These are phyloP conservation scores for Fusarium camptoceras DNA, from an alignment of 2,329 filamentous ascomycete genomes.

Conservation along the genomic window DNA sequence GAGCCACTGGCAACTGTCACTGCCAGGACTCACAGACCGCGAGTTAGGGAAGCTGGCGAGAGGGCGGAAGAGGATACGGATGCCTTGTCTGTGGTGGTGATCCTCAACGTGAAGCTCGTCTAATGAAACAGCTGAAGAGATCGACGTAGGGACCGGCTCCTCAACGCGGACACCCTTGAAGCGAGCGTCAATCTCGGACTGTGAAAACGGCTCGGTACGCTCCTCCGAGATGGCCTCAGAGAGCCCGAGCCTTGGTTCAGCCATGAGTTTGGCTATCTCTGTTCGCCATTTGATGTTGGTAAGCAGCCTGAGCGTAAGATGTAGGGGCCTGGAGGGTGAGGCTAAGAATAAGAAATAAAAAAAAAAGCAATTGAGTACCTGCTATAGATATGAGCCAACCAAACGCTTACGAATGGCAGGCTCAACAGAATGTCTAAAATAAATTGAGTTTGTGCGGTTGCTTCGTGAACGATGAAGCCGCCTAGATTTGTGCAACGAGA, in stretches of 20 bases:
- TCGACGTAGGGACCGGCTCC: slow-evolving; percentile 53
- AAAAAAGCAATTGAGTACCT: slow-evolving; percentile 37
- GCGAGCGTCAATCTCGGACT: slow-evolving; percentile 66
- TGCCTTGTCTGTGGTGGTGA: slow-evolving; percentile 65
- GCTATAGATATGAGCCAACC: slow-evolving; percentile 43
- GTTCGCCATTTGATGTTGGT: slow-evolving; percentile 47
- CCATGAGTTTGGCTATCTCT: slow-evolving; percentile 55
- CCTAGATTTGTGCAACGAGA: slow-evolving; percentile 28
- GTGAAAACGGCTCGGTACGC: slow-evolving; percentile 69
- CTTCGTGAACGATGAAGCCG: slow-evolving; percentile 35
- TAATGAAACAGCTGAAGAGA: slow-evolving; percentile 62
- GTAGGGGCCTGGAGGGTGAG: slow-evolving; percentile 26
- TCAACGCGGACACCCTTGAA: slow-evolving; percentile 60
- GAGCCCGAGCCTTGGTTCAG: slow-evolving; percentile 56
- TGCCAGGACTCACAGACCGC: slow-evolving; percentile 67
- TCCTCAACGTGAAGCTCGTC: slow-evolving; percentile 65
- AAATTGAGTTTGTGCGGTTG: slow-evolving; percentile 26
- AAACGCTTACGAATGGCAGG: slow-evolving; percentile 33
- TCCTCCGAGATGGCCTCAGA: slow-evolving; percentile 59
- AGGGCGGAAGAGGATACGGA: slow-evolving; percentile 68
- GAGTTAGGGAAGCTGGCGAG: slow-evolving; percentile 63
- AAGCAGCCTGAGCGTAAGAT: slow-evolving; percentile 40
- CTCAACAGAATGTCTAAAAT: slow-evolving; percentile 17
- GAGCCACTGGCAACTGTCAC: slow-evolving; percentile 68
- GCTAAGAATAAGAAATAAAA: slow-evolving; percentile 19